Conservation (phyloP, 2,329 filamentous ascomycete species). For the Zymoseptoria crescenta region DNA sequence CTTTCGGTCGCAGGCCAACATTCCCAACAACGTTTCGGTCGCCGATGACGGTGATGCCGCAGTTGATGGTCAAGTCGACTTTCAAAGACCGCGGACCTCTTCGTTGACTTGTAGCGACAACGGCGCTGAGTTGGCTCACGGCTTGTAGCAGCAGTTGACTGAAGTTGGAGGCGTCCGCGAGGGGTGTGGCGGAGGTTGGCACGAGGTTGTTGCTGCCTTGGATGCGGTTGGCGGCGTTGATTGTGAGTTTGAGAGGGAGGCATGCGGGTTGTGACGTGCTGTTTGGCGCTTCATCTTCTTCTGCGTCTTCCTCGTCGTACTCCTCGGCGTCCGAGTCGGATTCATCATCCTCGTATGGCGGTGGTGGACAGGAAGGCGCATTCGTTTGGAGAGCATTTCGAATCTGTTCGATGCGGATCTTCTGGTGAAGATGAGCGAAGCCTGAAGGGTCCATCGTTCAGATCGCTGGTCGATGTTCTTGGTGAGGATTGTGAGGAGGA, state of each 20-base stretch:
- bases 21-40: conserved; percentile 28
- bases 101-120: conserved; percentile 32
- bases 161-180: conserved; percentile 37
- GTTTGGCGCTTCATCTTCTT: conserved; percentile 13
- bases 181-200: conserved; percentile 30
- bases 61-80: conserved; percentile 37
- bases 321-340: conserved; percentile 14
- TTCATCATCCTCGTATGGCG: conserved; percentile 17
- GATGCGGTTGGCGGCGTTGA: conserved; percentile 44
- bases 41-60: conserved; percentile 26
- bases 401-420: conserved; percentile 19
- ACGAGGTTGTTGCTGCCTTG: conserved; percentile 45
- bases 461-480: background rate
- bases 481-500: background rate
- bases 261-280: conserved; percentile 7
- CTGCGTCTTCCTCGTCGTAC: conserved; percentile 18
- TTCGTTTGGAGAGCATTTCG: conserved; percentile 6
- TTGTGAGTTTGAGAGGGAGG: conserved; percentile 40
- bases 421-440: conserved; percentile 17
- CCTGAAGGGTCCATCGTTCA: conserved; percentile 15
- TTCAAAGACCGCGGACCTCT: conserved; percentile 38
- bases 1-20: conserved; percentile 22
- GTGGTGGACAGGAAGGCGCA: conserved; percentile 15
- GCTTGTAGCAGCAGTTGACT: conserved; percentile 40
- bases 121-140: conserved; percentile 34